These are phyloP conservation scores for Ceratobasidium sp. DNA, from an alignment of 1,284 basidiomycete genomes.

Conservation along the genomic window DNA sequence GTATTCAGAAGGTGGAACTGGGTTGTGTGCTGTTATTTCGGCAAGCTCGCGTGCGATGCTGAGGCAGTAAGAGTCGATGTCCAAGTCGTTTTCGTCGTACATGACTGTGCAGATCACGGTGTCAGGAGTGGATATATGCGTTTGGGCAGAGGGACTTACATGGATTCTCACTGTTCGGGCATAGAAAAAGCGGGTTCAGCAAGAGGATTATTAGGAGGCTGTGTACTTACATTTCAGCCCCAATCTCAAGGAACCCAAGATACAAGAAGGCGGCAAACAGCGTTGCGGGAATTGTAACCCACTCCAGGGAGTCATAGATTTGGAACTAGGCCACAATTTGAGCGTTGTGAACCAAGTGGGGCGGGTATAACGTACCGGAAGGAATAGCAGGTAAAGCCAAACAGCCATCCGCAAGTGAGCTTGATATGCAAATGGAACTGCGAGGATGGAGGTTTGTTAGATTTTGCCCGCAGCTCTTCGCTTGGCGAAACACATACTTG, in stretches of 20 bases:
- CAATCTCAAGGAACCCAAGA: constrained; percentile 72
- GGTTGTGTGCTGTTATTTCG: constrained; percentile 65
- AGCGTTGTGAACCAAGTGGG: neutral
- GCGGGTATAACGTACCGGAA: constrained; percentile 59
- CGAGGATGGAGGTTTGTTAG: no score
- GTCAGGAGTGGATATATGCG: no score
- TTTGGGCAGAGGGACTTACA: no score
- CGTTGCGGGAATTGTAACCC: constrained; percentile 33
- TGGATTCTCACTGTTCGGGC: constrained; percentile 75
- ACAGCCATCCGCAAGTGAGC: constrained; percentile 71
- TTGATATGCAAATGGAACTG: constrained; percentile 73
- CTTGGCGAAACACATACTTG: neutral
- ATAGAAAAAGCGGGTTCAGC: no score
- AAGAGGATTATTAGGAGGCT: no score
- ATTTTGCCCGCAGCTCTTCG: no score
- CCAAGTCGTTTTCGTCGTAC: constrained; percentile 65
- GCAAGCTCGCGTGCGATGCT: constrained; percentile 71
- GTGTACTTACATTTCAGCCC: constrained; percentile 76
- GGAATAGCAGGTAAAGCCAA: constrained; percentile 72
- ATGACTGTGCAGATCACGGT: no score
- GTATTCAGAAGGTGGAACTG: constrained; percentile 58
- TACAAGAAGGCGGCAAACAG: constrained; percentile 48
- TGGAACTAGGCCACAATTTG: constrained; percentile 58
- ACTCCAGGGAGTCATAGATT: constrained; percentile 57
- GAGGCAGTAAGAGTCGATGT: constrained; percentile 74